A percentile compares a stretch with the other conserved stretches of the same genome.
phyloP scores from a whole-genome alignment of 352 stramenopile genomes.

The Phytophthora sansomeana region DNA sequence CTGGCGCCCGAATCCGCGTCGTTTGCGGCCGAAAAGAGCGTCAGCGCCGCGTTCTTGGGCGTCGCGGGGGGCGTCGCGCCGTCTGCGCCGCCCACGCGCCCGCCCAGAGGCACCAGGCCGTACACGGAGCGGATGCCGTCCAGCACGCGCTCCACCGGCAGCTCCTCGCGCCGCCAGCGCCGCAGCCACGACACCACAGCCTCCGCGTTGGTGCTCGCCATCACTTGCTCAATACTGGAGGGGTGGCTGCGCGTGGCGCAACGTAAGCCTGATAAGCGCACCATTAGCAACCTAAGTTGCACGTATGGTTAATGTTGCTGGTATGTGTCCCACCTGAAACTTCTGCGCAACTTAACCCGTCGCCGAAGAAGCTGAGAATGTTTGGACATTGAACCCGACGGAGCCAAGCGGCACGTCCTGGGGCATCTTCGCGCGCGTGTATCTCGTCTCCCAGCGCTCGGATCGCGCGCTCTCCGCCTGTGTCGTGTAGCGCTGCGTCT shows the following conservation, averaged over 20 bases:
- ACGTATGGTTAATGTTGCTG: too few species aligned
- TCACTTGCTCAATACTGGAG: constrained; percentile 1
- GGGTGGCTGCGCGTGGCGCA: too few species aligned
- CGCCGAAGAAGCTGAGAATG: too few species aligned
- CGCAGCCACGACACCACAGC: constrained; percentile 47
- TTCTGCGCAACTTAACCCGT: too few species aligned
- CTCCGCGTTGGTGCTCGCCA: constrained; percentile 21
- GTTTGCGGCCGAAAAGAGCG: constrained; percentile 16
- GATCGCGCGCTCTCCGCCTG: constrained; percentile 1
- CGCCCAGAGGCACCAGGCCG: constrained; percentile 64
- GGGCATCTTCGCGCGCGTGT: constrained; percentile 6
- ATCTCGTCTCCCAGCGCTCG: neutral
- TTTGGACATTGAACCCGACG: constrained; percentile 18
- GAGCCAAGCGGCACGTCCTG: neutral
- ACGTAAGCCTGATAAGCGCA: too few species aligned
- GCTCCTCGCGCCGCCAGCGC: constrained; percentile 42
- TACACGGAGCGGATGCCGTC: constrained; percentile 51
- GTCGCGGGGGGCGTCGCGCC: constrained; percentile 28
- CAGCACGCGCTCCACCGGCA: constrained; percentile 40
- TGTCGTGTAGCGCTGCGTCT: constrained; percentile 22
- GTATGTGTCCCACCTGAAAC: too few species aligned
- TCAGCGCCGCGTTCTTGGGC: constrained; percentile 17
- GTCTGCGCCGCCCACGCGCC: constrained; percentile 29
- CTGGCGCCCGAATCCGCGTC: neutral
- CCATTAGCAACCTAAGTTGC: too few species aligned